Evolutionary conservation across 2,329 filamentous ascomycete species (phyloP), one percentile per base, ranked within the genome.

Genomic region (Penicillium hordei): DNA sequence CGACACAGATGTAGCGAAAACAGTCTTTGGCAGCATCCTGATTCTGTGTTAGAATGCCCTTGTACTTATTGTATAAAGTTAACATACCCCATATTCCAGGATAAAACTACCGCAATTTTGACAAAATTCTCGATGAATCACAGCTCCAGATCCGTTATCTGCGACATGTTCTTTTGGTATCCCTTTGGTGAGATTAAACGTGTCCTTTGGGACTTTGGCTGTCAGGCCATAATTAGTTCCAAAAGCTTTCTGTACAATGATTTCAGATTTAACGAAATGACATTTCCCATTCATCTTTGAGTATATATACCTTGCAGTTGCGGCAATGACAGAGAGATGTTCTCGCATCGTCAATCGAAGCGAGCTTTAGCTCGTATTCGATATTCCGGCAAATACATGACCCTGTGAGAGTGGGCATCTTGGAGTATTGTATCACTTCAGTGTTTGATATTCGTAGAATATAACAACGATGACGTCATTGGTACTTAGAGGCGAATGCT

Each of bases 311-410:
- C 68, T 81, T 83, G 72, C 82, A 84, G 64, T 78, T 82, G 19
- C 67, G 60, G 64, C 82, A 84, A 66, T 84, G 81, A 61, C 82
- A 84, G 17, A 84, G 64, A 10, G 76, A 81, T 1, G 81, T 82
- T 23, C 81, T 71, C 2, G 81, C 81, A 25, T 83, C 75, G 8
- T 79, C 76, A 5, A 75, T 72, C 8, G 78, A 77, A 3, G 67
- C 60, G 1, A 84, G 72, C 0, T 71, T 68, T 46, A 84, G 70
- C 17, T 74, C 70, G 59, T 83, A 84, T 31, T 73, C 71, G 55
- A 84, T 73, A 9, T 72, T 72, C 55, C 73, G 70, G 65, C 82
- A 84, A 66, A 77, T 80, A 69, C 82, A 84, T 39, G 73, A 75
- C 21, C 78, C 78, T 1, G 72, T 71, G 39, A 72, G 72, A 3